These are phyloP conservation scores for Neurospora africana DNA, from an alignment of 495 filamentous ascomycete genomes.

Conservation along the genomic window DNA sequence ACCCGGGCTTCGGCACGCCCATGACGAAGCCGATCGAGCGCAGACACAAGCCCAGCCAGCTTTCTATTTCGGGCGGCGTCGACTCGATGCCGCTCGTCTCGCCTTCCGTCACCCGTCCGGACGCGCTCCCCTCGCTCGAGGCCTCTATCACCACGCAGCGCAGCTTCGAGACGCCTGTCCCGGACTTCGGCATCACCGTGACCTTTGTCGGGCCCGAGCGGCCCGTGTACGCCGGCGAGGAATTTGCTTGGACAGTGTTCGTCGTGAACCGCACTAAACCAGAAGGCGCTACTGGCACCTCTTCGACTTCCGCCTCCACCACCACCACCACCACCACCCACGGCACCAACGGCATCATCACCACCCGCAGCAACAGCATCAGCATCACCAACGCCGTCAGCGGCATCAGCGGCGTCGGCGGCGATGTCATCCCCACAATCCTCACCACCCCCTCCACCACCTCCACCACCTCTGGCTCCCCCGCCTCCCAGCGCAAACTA, in stretches of 20 bases:
- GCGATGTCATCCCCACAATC: background rate
- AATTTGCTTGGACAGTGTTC: conserved; percentile 80
- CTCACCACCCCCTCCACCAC: background rate
- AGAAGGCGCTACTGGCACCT: background rate
- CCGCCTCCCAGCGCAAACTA: conserved; percentile 48
- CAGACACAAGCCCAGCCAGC: conserved; percentile 51
- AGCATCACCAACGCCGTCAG: background rate
- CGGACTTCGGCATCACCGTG: conserved; percentile 62
- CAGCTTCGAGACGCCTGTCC: conserved; percentile 35
- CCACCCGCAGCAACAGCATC: background rate
- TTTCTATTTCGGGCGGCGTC: conserved; percentile 39
- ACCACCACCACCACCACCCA: background rate
- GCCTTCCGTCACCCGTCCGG: conserved; percentile 38
- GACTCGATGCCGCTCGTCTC: conserved; percentile 33
- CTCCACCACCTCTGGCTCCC: background rate
- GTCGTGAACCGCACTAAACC: conserved; percentile 65
- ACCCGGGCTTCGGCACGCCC: conserved; percentile 43
- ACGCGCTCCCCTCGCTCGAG: conserved; percentile 44
- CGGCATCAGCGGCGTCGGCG: background rate
- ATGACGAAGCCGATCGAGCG: conserved; percentile 50
- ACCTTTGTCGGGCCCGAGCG: conserved; percentile 53
- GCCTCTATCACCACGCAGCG: conserved; percentile 25
- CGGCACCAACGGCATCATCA: background rate
- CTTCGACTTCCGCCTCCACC: background rate
- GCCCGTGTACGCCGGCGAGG: conserved; percentile 51